Percentiles rank a stretch among this genome's conserved stretches.
phyloP scores from a whole-genome alignment of 2,329 filamentous ascomycete genomes.

The Clarireedia monteithiana region DNA sequence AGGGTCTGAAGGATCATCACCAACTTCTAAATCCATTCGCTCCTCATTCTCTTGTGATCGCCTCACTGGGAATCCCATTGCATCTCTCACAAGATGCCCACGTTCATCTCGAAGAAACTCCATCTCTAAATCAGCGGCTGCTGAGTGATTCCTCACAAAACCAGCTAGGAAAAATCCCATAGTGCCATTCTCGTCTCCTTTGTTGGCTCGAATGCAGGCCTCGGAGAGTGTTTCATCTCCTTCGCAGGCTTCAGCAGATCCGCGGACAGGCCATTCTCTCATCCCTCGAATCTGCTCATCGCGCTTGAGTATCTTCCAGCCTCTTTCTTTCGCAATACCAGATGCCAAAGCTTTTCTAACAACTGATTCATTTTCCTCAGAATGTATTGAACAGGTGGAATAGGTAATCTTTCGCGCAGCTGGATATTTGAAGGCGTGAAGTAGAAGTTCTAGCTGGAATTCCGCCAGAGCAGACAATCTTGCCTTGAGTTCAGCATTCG shows the following conservation, averaged over 20 bases:
- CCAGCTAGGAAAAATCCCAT: conserved; percentile 96
- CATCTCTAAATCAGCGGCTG: conserved; percentile 5
- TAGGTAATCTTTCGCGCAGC: conserved; percentile 72
- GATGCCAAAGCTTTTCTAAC: conserved; percentile 66
- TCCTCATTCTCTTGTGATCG: conserved; percentile 18
- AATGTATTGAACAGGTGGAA: conserved; percentile 86
- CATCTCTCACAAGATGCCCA: conserved; percentile 42
- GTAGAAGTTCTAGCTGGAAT: conserved; percentile 75
- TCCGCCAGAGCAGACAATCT: conserved; percentile 67
- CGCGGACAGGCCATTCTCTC: conserved; percentile 65
- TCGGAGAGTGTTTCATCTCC: conserved; percentile 53
- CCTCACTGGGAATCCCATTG: conserved; percentile 33
- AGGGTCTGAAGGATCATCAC: background rate
- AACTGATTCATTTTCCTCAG: conserved; percentile 82
- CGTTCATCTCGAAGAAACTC: conserved; percentile 39
- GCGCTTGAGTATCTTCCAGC: conserved; percentile 71
- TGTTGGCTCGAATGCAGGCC: conserved; percentile 73
- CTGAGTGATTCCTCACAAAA: conserved; percentile 50
- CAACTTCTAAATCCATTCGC: conserved; percentile 8
- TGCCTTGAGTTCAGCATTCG: conserved; percentile 49
- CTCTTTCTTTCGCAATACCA: conserved; percentile 52
- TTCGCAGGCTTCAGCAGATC: conserved; percentile 37
- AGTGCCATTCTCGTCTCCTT: conserved; percentile 72
- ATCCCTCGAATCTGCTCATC: conserved; percentile 70
- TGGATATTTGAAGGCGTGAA: conserved; percentile 79